Evolutionary conservation across 2,329 filamentous ascomycete species (phyloP).

Genomic region (Microcyclospora tardicrescens): DNA sequence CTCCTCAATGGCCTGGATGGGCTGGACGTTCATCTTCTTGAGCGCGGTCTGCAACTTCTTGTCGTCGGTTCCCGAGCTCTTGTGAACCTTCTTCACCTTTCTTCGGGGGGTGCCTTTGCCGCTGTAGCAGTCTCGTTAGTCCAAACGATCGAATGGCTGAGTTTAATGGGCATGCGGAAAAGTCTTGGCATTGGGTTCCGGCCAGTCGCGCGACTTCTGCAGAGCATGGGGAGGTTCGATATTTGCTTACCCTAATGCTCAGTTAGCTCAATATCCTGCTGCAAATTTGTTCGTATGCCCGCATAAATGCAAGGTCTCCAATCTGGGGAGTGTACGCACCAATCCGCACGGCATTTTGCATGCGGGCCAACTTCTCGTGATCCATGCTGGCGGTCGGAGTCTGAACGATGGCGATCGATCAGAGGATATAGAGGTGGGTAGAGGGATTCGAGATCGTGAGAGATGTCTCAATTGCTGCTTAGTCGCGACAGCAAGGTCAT

Average conservation of each 20-base stretch:
- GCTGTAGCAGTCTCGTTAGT: conserved; percentile 35
- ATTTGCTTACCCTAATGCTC: conserved; percentile 21
- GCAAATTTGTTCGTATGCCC: not conserved
- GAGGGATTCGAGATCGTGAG: not conserved
- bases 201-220: not conserved
- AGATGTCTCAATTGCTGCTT: conserved; percentile 5
- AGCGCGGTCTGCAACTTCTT: conserved; percentile 97
- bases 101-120: conserved; percentile 97
- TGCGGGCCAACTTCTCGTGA: conserved; percentile 52
- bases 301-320: not conserved
- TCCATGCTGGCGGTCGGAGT: conserved; percentile 37
- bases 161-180: not conserved
- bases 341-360: conserved; percentile 56
- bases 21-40: conserved; percentile 99
- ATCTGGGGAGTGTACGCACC: conserved; percentile 41
- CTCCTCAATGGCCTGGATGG: conserved; percentile 98
- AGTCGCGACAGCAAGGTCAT: conserved; percentile 5
- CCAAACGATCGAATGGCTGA: not conserved
- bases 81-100: conserved; percentile 97
- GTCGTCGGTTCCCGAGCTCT: conserved; percentile 87
- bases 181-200: not conserved
- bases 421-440: not conserved
- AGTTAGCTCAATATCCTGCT: conserved; percentile 11
- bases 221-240: not conserved
- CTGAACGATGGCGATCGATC: not conserved